Conservation (phyloP, 1,139 yeast genomes). For the Citeromyces siamensis region DNA sequence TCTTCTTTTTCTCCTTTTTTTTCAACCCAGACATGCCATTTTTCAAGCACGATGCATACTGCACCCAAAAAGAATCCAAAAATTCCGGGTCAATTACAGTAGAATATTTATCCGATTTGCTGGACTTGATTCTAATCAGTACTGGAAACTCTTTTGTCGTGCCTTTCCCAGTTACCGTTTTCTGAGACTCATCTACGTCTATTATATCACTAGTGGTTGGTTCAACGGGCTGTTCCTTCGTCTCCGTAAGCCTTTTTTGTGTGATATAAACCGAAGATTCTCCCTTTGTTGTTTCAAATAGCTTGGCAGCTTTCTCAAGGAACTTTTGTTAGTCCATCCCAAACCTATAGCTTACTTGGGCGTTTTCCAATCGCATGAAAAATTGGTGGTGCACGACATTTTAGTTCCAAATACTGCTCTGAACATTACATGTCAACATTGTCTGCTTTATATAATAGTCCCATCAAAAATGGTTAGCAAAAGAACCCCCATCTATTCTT, state of each 20-base stretch:
- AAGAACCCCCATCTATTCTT: too few relatives aligned
- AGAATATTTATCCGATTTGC: conserved; percentile 14
- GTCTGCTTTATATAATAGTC: too few relatives aligned
- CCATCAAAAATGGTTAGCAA: too few relatives aligned
- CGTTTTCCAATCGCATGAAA: conserved; percentile 1
- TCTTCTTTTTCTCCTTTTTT: conserved; percentile 16
- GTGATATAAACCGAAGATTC: conserved; percentile 1
- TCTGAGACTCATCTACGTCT: conserved; percentile 5
- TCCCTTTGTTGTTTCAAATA: neutral
- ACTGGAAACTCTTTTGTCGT: conserved; percentile 42
- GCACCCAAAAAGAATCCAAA: conserved; percentile 16
- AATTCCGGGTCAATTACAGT: conserved; percentile 16
- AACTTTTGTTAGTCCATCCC: neutral
- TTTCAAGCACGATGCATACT: conserved; percentile 14
- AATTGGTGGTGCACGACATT: too few relatives aligned
- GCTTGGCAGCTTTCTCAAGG: conserved; percentile 1
- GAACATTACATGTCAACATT: too few relatives aligned
- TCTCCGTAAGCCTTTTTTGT: conserved; percentile 11
- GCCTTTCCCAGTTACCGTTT: conserved; percentile 14
- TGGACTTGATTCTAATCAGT: conserved; percentile 40
- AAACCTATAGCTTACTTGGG: neutral
- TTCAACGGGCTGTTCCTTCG: conserved; percentile 9
- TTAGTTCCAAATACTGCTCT: too few relatives aligned
- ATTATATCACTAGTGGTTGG: conserved; percentile 9
- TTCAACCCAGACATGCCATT: conserved; percentile 15